phyloP scores from a whole-genome alignment of 257 asterid genomes.

The Ligustrum vulgare region DNA sequence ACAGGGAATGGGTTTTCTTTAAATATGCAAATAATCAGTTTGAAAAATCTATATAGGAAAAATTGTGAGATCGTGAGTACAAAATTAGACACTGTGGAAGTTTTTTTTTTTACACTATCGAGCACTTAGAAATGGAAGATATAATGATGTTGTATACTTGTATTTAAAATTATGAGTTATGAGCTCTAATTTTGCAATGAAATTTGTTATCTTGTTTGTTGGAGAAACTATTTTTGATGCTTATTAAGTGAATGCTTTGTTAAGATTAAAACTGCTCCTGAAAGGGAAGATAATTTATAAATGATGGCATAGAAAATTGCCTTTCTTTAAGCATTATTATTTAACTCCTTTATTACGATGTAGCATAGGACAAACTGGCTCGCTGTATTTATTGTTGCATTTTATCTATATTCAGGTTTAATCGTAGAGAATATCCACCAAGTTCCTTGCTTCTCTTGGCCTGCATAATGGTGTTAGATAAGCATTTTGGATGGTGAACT shows the following conservation, averaged over 20 bases:
- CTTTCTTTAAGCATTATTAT: neutral
- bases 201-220: neutral
- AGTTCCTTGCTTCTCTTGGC: constrained; percentile 15
- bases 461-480: constrained; percentile 1
- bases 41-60: constrained; percentile 5
- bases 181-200: neutral
- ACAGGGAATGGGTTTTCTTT: neutral
- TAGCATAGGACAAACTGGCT: neutral
- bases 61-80: neutral
- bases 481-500: constrained; percentile 9
- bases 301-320: neutral
- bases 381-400: neutral
- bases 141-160: too few relatives aligned
- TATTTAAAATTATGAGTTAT: neutral
- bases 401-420: neutral
- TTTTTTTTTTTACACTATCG: too few relatives aligned
- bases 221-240: neutral
- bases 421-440: neutral
- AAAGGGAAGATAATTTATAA: neutral
- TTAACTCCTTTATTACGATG: neutral
- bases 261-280: neutral
- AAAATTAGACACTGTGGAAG: neutral
- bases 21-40: neutral
- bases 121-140: too few relatives aligned
- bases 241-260: neutral